Conservation (phyloP, 2,329 filamentous ascomycete species). For the Camillea tinctor region DNA sequence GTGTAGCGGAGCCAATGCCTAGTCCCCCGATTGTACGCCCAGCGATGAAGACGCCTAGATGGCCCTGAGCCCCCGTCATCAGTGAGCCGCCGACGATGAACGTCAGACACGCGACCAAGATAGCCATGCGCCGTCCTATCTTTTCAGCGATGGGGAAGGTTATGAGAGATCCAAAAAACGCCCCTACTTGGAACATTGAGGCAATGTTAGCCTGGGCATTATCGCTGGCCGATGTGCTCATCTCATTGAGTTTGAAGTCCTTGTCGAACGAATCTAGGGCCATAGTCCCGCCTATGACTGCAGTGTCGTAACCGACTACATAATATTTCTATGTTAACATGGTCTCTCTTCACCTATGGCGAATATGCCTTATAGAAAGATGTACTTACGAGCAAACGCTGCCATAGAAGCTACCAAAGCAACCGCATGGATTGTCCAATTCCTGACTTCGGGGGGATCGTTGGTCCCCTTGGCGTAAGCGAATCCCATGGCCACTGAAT, state of each 20-base stretch:
- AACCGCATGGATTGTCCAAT: constrained; percentile 28
- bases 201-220: constrained; percentile 37
- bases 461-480: constrained; percentile 23
- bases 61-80: constrained; percentile 42
- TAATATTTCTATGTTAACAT: neutral
- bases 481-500: neutral
- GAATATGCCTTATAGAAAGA: neutral
- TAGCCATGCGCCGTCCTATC: constrained; percentile 51
- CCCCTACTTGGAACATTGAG: constrained; percentile 54
- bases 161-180: constrained; percentile 53
- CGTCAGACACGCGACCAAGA: constrained; percentile 50
- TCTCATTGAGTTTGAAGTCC: constrained; percentile 34
- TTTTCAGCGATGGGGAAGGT: constrained; percentile 55
- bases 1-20: constrained; percentile 44
- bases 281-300: constrained; percentile 41
- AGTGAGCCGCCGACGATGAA: constrained; percentile 50
- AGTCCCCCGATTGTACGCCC: constrained; percentile 53
- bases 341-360: neutral
- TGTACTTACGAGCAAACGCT: constrained; percentile 24
- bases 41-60: constrained; percentile 55
- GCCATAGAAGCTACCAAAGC: constrained; percentile 30
- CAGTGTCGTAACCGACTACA: constrained; percentile 37
- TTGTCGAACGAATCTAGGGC: constrained; percentile 36
- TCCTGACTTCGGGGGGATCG: constrained; percentile 26
- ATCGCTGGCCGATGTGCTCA: constrained; percentile 27